A percentile compares a stretch with the other conserved stretches of the same genome.
These are phyloP conservation scores for Populus pruinosa DNA, from an alignment of 345 rosid species.

Conservation along the genomic window DNA sequence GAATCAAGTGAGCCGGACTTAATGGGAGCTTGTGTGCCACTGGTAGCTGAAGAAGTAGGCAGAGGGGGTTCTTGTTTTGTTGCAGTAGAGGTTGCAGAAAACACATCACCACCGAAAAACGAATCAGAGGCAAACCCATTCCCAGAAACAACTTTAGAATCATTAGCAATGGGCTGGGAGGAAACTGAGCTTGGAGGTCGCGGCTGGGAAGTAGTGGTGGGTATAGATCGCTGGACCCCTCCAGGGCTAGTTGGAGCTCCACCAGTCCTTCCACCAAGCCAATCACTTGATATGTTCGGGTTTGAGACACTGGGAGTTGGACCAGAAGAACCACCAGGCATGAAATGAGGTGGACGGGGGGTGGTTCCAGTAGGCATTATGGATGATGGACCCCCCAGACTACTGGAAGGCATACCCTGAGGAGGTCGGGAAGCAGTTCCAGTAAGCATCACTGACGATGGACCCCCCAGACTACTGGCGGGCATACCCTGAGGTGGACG, in stretches of 20 bases:
- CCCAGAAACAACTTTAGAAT: conserved; percentile 63
- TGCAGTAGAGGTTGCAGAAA: conserved; percentile 46
- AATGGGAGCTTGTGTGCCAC: conserved; percentile 19
- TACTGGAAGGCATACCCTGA: conserved; percentile 20
- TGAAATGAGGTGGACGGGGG: conserved; percentile 42
- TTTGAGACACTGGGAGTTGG: conserved; percentile 33
- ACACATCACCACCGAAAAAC: conserved; percentile 51
- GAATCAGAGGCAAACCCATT: conserved; percentile 46
- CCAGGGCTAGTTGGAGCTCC: conserved; percentile 45
- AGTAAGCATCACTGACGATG: conserved; percentile 37
- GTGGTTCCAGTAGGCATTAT: conserved; percentile 31
- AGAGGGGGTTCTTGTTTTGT: conserved; percentile 46
- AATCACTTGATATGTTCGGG: conserved; percentile 41
- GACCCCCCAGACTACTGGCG: conserved; percentile 48
- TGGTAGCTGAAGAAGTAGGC: conserved; percentile 41
- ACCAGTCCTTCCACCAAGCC: conserved; percentile 51
- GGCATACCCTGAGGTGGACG: conserved; percentile 42
- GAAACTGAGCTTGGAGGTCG: conserved; percentile 38
- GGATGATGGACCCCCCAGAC: conserved; percentile 44
- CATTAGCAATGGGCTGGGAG: conserved; percentile 32
- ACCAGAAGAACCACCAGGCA: conserved; percentile 34
- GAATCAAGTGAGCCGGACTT: conserved; percentile 3
- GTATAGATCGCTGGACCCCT: conserved; percentile 36
- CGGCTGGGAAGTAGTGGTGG: conserved; percentile 36
- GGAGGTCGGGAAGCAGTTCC: conserved; percentile 38